Conservation (phyloP, 2,329 filamentous ascomycete species). For the Aspergillus sp. region DNA sequence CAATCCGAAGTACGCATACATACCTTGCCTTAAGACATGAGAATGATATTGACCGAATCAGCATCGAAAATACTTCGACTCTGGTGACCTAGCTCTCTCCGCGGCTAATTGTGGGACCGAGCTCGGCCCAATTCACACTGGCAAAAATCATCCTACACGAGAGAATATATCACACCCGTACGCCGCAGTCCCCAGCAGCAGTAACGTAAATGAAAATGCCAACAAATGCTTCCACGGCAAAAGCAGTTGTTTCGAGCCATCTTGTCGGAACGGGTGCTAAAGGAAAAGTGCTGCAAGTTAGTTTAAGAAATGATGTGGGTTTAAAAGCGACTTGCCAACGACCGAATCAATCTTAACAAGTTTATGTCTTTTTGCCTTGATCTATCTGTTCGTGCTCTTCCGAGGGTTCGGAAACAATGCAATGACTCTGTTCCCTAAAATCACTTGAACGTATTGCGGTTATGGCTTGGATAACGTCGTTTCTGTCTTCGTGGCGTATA, state of each 20-base stretch:
- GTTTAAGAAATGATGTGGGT: neutral
- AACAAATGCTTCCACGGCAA: slow-evolving; percentile 11
- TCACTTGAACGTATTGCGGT: neutral
- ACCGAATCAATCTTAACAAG: neutral
- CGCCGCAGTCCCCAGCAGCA: slow-evolving; percentile 20
- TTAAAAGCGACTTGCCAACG: neutral
- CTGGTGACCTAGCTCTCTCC: slow-evolving; percentile 28
- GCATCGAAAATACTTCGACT: slow-evolving; percentile 31
- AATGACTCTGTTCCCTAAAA: neutral
- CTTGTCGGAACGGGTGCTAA: neutral
- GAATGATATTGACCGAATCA: slow-evolving; percentile 6
- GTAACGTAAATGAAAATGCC: slow-evolving; percentile 24
- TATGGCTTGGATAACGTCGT: neutral
- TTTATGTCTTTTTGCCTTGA: neutral
- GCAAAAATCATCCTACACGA: slow-evolving; percentile 23
- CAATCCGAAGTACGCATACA: neutral
- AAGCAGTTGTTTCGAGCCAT: neutral
- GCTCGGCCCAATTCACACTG: slow-evolving; percentile 21
- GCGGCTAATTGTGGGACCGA: slow-evolving; percentile 21
- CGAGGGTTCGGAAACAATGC: neutral
- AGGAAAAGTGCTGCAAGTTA: neutral
- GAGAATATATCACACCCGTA: slow-evolving; percentile 28
- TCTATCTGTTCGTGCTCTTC: neutral
- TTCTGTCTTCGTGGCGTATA: neutral
- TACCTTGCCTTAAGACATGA: neutral